Evolutionary conservation across 352 stramenopile genomes (phyloP).

Genomic region (Phytophthora capsici): DNA sequence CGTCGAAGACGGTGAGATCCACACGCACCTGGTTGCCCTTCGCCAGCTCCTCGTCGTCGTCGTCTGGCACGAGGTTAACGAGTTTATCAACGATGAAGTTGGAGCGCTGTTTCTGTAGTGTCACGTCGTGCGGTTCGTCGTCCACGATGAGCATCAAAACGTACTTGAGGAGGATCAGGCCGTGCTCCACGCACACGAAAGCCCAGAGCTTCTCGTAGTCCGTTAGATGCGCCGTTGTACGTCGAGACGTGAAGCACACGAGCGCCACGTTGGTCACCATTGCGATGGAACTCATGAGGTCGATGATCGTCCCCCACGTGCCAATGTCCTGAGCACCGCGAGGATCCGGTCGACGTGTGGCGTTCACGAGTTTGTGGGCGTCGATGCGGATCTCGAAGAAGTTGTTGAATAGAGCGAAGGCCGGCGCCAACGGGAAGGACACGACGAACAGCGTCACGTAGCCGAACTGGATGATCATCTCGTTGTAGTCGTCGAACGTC

Average conservation of each 20-base stretch:
- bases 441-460: conserved; percentile 96
- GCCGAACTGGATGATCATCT: conserved; percentile 90
- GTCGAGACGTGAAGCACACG: conserved; percentile 91
- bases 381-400: conserved; percentile 93
- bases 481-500: conserved; percentile 88
- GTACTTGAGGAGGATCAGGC: conserved; percentile 73
- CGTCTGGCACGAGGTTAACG: conserved; percentile 74
- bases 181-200: conserved; percentile 75
- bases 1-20: conserved; percentile 80
- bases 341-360: conserved; percentile 77
- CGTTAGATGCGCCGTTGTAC: conserved; percentile 53
- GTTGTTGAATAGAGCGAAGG: conserved; percentile 92
- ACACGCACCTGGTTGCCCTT: conserved; percentile 85
- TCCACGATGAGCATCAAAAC: conserved; percentile 71
- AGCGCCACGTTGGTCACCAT: conserved; percentile 95
- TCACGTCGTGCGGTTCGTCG: conserved; percentile 70
- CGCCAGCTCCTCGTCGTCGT: conserved; percentile 66
- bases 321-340: conserved; percentile 88
- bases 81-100: conserved; percentile 81
- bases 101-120: conserved; percentile 73
- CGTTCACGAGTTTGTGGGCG: conserved; percentile 83
- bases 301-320: conserved; percentile 92
- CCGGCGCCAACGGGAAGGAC: conserved; percentile 91
- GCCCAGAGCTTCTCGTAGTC: conserved; percentile 59
- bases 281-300: conserved; percentile 87